Evolutionary conservation across 306 rosid genomes (phyloP), one percentile per base, ranked within the genome.

Genomic region (Vachellia pachyceras): DNA sequence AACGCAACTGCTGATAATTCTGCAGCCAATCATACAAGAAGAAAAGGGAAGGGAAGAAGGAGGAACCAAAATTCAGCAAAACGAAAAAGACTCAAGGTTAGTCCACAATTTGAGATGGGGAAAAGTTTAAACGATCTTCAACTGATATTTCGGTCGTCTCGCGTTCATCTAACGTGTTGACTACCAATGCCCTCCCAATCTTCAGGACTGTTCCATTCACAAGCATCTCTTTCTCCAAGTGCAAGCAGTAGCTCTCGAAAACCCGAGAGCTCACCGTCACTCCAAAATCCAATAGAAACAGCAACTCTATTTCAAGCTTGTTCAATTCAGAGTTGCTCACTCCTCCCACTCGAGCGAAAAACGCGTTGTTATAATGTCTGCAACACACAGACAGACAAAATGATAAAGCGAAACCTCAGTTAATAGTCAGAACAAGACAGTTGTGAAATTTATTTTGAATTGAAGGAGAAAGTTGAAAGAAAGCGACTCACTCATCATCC

Each of bases 281-380:
- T 58, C 91, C 87, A 84, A 91, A 95, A 87, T 95, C 97, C 86
- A 95, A 84, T 50, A 90, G 86, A 85, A 85, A 91, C 5, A 95
- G 99, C 80, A 95, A 82, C 89, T 94, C 97, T 65, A 92, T 17
- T 78, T 94, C 98, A 18, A 94, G 90, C 86, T 78, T 94, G 91
- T 94, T 92, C 78, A 94, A 6, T 78, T 92, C 98, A 47, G 67
- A 84, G 57, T 91, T 95, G 87, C 92, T 93, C 69, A 95, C 95
- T 69, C 97, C 97, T 40, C 96, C 95, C 72, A 90, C 89, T 79
- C 93, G 74, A 39, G 99, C 97, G 79, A 89, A 91, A 78, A 91
- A 92, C 41, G 92, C 89, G 47, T 92, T 95, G 86, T 91, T 90
- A 33, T 91, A 95, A 69, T 91, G 99, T 82, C 97, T 95, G 82